phyloP scores from a whole-genome alignment of 768 basidiomycete genomes.

The Saitozyma sp. region DNA sequence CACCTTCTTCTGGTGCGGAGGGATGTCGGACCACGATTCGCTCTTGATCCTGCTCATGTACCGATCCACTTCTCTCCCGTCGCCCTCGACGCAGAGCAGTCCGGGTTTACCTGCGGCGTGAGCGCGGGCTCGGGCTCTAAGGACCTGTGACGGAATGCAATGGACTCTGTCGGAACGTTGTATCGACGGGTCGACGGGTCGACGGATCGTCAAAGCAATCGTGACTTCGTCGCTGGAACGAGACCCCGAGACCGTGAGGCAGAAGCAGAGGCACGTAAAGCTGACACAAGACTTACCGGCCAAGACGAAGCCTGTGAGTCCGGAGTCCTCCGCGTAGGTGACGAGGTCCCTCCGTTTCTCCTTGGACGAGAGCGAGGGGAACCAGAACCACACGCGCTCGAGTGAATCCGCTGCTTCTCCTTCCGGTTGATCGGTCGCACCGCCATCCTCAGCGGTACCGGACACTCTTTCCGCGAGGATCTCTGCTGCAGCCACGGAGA shows the following conservation, averaged over 20 bases:
- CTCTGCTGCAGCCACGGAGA: slow-evolving; percentile 8
- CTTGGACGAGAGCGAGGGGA: slow-evolving; percentile 50
- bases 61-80: slow-evolving; percentile 37
- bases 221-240: not conserved
- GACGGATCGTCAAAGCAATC: not conserved
- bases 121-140: not conserved
- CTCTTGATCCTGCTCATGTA: slow-evolving; percentile 53
- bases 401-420: slow-evolving; percentile 13
- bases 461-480: slow-evolving; percentile 8
- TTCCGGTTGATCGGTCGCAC: not conserved
- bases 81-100: slow-evolving; percentile 53
- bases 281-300: slow-evolving; percentile 61
- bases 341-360: slow-evolving; percentile 53
- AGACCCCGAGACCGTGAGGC: not conserved
- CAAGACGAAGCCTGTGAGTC: slow-evolving; percentile 54
- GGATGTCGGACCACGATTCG: slow-evolving; percentile 55
- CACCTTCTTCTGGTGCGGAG: slow-evolving; percentile 54
- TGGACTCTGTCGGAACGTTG: too few species aligned
- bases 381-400: slow-evolving; percentile 54
- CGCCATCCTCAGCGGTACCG: not conserved
- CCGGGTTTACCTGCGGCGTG: slow-evolving; percentile 52
- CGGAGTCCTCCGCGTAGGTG: slow-evolving; percentile 45
- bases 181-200: too few species aligned
- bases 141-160: too few species aligned
- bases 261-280: not conserved